Evolutionary conservation across 2,329 filamentous ascomycete species (phyloP).

Genomic region (Fusarium circinatum): DNA sequence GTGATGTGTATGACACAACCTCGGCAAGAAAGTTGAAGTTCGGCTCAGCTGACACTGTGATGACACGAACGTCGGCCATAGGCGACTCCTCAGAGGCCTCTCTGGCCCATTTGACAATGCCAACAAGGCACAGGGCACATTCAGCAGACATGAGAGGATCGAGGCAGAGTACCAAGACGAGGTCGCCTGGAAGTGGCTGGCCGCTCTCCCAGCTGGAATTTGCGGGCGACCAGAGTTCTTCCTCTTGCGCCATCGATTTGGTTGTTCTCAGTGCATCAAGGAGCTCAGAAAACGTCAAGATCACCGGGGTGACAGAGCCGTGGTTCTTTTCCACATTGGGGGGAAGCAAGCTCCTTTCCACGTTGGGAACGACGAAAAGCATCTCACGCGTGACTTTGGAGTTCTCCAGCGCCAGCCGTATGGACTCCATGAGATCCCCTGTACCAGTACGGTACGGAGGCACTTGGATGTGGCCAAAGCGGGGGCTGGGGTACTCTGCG

Average conservation of each 20-base stretch:
- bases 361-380: not conserved
- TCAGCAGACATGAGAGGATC: not conserved
- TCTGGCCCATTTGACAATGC: not conserved
- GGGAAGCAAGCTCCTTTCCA: not conserved
- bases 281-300: not conserved
- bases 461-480: not conserved
- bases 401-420: too few relatives aligned
- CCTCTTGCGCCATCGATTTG: not conserved
- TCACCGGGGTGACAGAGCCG: not conserved
- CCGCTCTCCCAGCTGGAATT: not conserved
- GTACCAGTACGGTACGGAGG: not conserved
- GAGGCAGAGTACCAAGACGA: not conserved
- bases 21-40: not conserved
- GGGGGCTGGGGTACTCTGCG: too few relatives aligned
- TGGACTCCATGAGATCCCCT: not conserved
- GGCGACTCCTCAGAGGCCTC: rapidly evolving
- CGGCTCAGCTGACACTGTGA: not conserved
- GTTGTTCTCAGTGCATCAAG: not conserved
- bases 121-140: not conserved
- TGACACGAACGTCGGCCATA: not conserved
- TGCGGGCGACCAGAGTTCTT: too few relatives aligned
- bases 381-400: too few relatives aligned
- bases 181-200: not conserved
- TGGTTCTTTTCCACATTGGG: not conserved
- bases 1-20: not conserved